Evolutionary conservation across 768 basidiomycete species (phyloP).

Genomic region (Mycena filopes): DNA sequence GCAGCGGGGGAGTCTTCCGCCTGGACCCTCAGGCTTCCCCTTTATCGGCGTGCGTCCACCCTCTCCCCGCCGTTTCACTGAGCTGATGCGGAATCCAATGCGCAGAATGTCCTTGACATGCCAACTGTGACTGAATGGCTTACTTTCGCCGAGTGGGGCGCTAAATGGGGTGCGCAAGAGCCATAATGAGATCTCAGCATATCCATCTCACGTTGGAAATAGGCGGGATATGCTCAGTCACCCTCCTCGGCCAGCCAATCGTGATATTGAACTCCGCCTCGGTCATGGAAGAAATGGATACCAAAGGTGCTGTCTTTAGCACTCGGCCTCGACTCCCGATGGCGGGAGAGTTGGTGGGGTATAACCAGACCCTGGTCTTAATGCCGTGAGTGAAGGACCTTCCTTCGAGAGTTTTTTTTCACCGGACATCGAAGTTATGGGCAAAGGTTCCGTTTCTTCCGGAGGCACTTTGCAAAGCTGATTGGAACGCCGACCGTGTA

Average conservation of each 20-base stretch:
- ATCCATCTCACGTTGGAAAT: neutral
- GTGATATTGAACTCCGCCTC: slow-evolving; percentile 59
- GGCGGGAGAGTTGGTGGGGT: slow-evolving; percentile 63
- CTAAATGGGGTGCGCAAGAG: slow-evolving; percentile 56
- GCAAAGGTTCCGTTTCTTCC: slow-evolving; percentile 53
- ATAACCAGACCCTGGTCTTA: slow-evolving; percentile 57
- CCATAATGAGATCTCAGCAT: neutral
- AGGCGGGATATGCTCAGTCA: slow-evolving; percentile 54
- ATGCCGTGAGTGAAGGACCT: slow-evolving; percentile 34
- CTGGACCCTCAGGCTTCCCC: slow-evolving; percentile 54
- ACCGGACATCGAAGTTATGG: slow-evolving; percentile 44
- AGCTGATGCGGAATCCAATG: neutral
- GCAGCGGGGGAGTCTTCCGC: slow-evolving; percentile 43
- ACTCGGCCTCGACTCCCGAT: slow-evolving; percentile 60
- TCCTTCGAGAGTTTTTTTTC: neutral
- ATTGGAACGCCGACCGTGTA: slow-evolving; percentile 47
- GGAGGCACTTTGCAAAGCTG: slow-evolving; percentile 54
- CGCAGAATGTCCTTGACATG: slow-evolving; percentile 60
- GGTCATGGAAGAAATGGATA: slow-evolving; percentile 59
- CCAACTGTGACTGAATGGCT: slow-evolving; percentile 57
- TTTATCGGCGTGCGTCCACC: slow-evolving; percentile 48
- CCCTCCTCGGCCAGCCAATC: slow-evolving; percentile 56
- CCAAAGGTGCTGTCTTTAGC: slow-evolving; percentile 58
- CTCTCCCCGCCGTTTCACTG: slow-evolving; percentile 1
- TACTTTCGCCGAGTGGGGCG: slow-evolving; percentile 61